A percentile compares a stretch with the other conserved stretches of the same genome.
Conservation (phyloP, 2,329 filamentous ascomycete species). For the Cercospora beticola region DNA sequence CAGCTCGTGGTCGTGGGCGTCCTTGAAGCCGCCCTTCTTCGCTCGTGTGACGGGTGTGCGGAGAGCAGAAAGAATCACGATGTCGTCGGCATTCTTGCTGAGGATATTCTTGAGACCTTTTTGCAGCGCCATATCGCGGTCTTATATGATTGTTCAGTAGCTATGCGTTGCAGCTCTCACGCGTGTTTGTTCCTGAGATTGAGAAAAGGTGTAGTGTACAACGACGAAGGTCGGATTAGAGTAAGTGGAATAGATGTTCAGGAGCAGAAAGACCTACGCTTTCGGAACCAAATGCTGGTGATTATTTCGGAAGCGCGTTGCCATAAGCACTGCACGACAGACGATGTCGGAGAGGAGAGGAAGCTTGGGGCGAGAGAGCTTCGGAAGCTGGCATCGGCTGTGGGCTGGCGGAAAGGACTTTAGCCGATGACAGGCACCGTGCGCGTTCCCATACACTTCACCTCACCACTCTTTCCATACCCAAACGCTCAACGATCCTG, state of each 20-base stretch:
- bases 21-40: conserved; percentile 79
- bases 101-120: conserved; percentile 72
- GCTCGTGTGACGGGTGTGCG: conserved; percentile 83
- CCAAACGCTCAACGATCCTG: too few species aligned
- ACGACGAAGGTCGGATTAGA: neutral
- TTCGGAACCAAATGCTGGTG: neutral
- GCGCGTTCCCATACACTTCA: too few species aligned
- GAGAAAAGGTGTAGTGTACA: neutral
- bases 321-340: neutral
- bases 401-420: neutral
- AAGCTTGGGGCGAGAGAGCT: neutral
- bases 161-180: neutral
- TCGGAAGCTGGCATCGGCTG: neutral
- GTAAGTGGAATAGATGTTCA: neutral
- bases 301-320: neutral
- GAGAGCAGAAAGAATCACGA: conserved; percentile 86
- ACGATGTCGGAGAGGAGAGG: conserved; percentile 5
- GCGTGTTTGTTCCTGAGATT: neutral
- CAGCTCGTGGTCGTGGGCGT: conserved; percentile 88
- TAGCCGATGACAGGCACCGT: neutral
- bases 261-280: neutral
- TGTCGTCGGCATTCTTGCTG: conserved; percentile 73
- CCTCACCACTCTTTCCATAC: too few species aligned
- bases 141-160: neutral
- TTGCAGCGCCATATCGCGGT: conserved; percentile 34